Percentiles rank a stretch among this genome's conserved stretches.
These are phyloP conservation scores for Neofusicoccum umdonicola DNA, from an alignment of 2,329 filamentous ascomycete genomes.

Conservation along the genomic window DNA sequence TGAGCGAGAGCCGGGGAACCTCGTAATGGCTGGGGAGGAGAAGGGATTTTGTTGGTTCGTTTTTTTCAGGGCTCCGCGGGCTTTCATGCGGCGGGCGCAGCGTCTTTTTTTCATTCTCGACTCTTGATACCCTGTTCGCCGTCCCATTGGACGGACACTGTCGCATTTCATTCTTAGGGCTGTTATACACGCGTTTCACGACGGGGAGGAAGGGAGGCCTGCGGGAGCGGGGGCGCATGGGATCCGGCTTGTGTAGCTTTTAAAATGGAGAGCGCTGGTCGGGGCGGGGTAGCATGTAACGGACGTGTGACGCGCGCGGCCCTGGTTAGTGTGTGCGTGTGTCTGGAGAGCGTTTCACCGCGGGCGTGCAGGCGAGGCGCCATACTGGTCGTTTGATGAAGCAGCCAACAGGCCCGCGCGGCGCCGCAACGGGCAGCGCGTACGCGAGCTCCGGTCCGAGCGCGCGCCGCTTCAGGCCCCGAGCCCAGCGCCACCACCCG, in stretches of 20 bases:
- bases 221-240: background rate
- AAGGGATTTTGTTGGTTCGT: background rate
- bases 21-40: background rate
- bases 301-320: background rate
- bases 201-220: background rate
- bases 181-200: constrained; percentile 12
- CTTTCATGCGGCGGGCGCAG: constrained; percentile 5
- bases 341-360: constrained; percentile 1
- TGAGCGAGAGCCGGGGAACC: background rate
- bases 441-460: background rate
- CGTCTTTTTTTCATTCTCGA: background rate
- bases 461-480: background rate
- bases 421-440: background rate
- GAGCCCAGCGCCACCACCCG: background rate
- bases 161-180: constrained; percentile 15
- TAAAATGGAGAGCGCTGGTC: constrained; percentile 2
- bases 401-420: background rate
- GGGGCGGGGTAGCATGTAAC: constrained; percentile 10
- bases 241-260: constrained; percentile 7
- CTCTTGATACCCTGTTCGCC: constrained; percentile 14
- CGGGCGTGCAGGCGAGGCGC: constrained; percentile 1
- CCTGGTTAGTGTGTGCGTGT: background rate
- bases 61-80: background rate
- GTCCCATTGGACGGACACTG: constrained; percentile 13
- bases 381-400: background rate